These are phyloP conservation scores for Calocera cornea DNA, from an alignment of 768 basidiomycete species.

Conservation along the genomic window DNA sequence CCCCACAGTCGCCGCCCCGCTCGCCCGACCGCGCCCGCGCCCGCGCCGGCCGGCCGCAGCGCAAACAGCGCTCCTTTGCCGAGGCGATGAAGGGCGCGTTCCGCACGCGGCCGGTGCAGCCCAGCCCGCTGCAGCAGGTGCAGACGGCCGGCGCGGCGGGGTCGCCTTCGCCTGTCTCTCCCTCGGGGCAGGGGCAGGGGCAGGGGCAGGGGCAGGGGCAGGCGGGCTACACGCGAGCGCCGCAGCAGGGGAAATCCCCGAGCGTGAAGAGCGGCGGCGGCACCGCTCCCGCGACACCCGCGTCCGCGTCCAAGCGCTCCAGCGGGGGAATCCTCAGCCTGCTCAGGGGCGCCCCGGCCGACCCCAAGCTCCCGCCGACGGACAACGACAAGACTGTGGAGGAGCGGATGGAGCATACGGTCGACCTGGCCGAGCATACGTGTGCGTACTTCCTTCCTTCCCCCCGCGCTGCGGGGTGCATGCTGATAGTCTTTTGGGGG, in stretches of 20 bases:
- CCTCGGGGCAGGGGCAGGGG: background rate
- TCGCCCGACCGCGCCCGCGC: too few relatives aligned
- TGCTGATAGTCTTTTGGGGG: background rate
- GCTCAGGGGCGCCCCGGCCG: background rate
- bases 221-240: too few relatives aligned
- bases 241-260: too few relatives aligned
- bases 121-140: background rate
- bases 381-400: background rate
- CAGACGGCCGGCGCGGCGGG: background rate
- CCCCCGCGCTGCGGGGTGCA: background rate
- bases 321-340: background rate
- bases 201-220: too few relatives aligned
- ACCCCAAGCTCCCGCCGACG: background rate
- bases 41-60: too few relatives aligned
- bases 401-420: slow-evolving; percentile 4
- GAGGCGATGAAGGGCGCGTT: too few relatives aligned
- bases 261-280: too few relatives aligned
- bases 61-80: too few relatives aligned
- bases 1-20: too few relatives aligned
- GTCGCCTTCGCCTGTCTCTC: background rate
- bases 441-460: too few relatives aligned
- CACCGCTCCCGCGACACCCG: too few relatives aligned
- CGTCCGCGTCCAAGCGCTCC: background rate
- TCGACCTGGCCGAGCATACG: background rate
- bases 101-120: background rate